Conservation (phyloP, 148 eudicot species). For the Heliosperma pusillum region DNA sequence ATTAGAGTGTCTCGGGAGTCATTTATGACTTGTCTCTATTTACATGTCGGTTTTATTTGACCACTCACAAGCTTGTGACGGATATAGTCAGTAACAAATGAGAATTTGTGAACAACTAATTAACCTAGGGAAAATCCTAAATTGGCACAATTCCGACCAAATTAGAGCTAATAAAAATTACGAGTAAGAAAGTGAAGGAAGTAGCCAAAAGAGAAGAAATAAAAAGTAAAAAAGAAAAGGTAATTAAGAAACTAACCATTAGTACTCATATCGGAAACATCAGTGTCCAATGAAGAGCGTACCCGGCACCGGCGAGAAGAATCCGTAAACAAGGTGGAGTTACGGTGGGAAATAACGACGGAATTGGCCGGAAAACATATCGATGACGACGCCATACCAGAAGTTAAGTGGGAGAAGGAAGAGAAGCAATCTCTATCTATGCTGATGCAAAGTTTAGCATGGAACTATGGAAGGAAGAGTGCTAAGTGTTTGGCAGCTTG, state of each 20-base stretch:
- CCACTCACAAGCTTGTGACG: no score
- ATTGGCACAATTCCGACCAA: background rate
- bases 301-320: slow-evolving; percentile 31
- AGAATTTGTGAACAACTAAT: background rate
- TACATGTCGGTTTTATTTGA: no score
- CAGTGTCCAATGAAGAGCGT: slow-evolving; percentile 65
- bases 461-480: background rate
- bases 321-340: slow-evolving; percentile 23
- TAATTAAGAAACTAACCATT: slow-evolving; percentile 48
- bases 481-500: slow-evolving; percentile 2
- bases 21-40: no score
- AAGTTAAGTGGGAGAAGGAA: background rate
- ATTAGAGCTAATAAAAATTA: background rate
- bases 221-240: no score
- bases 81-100: no score
- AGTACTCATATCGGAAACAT: slow-evolving; percentile 83
- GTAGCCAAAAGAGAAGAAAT: no score
- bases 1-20: no score
- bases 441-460: no score
- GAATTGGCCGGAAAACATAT: slow-evolving; percentile 48
- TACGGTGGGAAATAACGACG: slow-evolving; percentile 24
- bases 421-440: background rate
- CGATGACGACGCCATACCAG: slow-evolving; percentile 33
- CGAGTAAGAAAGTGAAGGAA: background rate
- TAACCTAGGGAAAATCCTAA: background rate